phyloP scores from a whole-genome alignment of 192 early-diverging fungal species.

The Coemansia sp. region DNA sequence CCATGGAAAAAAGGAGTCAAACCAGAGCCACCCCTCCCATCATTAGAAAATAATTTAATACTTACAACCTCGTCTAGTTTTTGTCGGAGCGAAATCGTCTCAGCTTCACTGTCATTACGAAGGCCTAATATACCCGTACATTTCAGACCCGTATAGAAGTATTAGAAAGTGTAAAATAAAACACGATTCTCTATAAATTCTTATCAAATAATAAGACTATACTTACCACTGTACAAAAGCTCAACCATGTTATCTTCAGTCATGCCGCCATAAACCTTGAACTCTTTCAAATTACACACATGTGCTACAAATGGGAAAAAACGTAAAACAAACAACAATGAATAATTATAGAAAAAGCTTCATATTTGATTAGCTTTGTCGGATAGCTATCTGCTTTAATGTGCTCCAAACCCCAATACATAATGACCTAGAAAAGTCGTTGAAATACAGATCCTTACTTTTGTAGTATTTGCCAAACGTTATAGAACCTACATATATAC shows the following conservation, averaged over 20 bases:
- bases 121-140: constrained; percentile 38
- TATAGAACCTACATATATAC: constrained; percentile 56
- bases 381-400: neutral
- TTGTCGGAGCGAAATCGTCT: constrained; percentile 83
- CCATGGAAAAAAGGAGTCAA: too few species aligned
- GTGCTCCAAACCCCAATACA: neutral
- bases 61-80: constrained; percentile 68
- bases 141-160: neutral
- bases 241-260: constrained; percentile 82
- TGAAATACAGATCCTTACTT: constrained; percentile 32
- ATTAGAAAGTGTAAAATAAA: constrained; percentile 24
- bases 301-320: constrained; percentile 56
- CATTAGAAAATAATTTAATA: neutral
- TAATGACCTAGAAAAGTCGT: neutral
- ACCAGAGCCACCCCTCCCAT: neutral
- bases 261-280: constrained; percentile 91
- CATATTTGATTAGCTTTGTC: neutral
- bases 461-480: constrained; percentile 93
- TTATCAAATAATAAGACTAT: neutral
- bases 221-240: constrained; percentile 70
- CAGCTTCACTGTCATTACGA: constrained; percentile 74
- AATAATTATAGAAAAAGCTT: neutral
- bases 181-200: neutral
- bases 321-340: neutral
- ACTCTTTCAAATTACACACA: constrained; percentile 96